Conservation (phyloP, 1,284 basidiomycete genomes). For the Puccinia novopanici region DNA sequence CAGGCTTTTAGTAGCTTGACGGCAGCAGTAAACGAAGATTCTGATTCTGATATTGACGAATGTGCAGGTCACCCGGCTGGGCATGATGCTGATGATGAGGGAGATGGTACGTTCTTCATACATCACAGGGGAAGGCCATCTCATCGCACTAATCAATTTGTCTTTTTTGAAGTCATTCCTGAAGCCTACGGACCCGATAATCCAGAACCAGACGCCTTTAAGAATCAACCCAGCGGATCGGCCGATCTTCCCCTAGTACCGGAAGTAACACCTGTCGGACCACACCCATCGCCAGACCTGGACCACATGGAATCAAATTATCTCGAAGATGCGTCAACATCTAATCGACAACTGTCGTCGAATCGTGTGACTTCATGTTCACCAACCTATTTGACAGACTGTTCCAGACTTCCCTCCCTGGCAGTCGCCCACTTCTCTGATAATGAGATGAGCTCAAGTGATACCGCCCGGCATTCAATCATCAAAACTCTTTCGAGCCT, state of each 20-base stretch:
- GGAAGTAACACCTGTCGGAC: constrained; percentile 11
- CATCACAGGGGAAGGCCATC: not conserved
- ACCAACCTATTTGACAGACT: constrained; percentile 23
- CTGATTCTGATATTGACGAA: constrained; percentile 59
- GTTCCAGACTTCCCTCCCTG: constrained; percentile 54
- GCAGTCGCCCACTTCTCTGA: constrained; percentile 59
- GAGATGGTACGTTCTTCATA: constrained; percentile 37
- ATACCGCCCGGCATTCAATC: too few relatives aligned
- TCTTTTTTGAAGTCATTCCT: constrained; percentile 32
- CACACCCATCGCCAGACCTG: constrained; percentile 34
- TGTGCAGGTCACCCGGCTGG: constrained; percentile 44
- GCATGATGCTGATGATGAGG: constrained; percentile 51
- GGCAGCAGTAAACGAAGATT: constrained; percentile 87
- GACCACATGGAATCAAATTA: constrained; percentile 37
- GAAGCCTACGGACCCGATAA: constrained; percentile 42
- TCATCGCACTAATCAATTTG: not conserved
- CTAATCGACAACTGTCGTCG: constrained; percentile 50
- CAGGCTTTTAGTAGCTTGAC: constrained; percentile 87
- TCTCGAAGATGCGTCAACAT: constrained; percentile 45
- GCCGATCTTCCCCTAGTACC: constrained; percentile 20
- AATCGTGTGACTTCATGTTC: constrained; percentile 36
- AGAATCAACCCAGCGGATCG: constrained; percentile 9
- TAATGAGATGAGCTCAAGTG: constrained; percentile 59
- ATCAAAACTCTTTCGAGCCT: constrained; percentile 82
- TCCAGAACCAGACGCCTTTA: not conserved